These are phyloP conservation scores for Paraphaeosphaeria sporulosa DNA, from an alignment of 2,329 filamentous ascomycete genomes.

Conservation along the genomic window DNA sequence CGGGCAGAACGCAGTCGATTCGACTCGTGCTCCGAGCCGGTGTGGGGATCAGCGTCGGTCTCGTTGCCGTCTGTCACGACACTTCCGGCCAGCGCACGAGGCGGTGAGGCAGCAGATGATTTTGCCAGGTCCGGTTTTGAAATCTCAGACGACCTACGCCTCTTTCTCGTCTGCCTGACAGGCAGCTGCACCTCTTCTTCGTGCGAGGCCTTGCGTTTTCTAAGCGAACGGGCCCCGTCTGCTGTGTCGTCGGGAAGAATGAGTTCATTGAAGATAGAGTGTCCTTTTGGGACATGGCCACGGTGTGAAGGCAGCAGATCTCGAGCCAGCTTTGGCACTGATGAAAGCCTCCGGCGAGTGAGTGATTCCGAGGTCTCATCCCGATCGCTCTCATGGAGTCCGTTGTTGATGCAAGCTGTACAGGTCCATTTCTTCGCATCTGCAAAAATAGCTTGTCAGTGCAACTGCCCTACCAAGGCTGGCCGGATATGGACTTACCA, in stretches of 20 bases:
- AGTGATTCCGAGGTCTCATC: constrained; percentile 50
- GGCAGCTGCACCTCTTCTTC: constrained; percentile 64
- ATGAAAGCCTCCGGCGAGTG: constrained; percentile 61
- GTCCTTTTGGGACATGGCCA: constrained; percentile 66
- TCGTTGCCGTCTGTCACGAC: constrained; percentile 41
- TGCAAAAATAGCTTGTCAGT: constrained; percentile 42
- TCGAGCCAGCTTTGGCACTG: constrained; percentile 71
- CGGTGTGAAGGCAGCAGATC: constrained; percentile 76
- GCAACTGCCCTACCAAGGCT: constrained; percentile 12
- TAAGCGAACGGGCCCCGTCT: constrained; percentile 78
- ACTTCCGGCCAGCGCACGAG: constrained; percentile 36
- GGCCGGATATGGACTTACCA: constrained; percentile 60
- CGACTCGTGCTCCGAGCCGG: constrained; percentile 40
- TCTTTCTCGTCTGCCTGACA: constrained; percentile 51
- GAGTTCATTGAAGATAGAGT: constrained; percentile 78
- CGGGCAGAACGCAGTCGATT: constrained; percentile 40
- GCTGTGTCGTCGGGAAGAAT: constrained; percentile 75
- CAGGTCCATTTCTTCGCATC: constrained; percentile 70
- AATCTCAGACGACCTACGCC: constrained; percentile 48
- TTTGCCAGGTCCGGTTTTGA: constrained; percentile 42
- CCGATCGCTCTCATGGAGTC: constrained; percentile 40
- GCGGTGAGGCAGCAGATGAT: constrained; percentile 40
- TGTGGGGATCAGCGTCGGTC: constrained; percentile 36
- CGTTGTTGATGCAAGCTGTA: constrained; percentile 63
- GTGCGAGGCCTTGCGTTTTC: constrained; percentile 85